phyloP scores from a whole-genome alignment of 164 flowering plant species.

The Nymphaea thermarum region DNA sequence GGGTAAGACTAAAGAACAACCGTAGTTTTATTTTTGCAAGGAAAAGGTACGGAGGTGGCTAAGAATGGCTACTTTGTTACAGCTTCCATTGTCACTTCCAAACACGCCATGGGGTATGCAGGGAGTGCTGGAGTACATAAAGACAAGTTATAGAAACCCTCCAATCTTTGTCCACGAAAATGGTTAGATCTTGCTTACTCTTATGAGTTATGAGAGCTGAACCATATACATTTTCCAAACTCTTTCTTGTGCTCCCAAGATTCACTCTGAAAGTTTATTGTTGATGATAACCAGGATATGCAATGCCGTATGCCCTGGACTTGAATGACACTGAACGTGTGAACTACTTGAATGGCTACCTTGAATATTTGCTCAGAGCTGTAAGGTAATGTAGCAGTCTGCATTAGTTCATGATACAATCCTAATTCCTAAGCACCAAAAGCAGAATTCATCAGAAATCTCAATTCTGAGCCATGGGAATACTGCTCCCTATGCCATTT shows the following conservation, averaged over 20 bases:
- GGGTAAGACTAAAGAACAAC: background rate
- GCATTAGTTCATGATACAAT: background rate
- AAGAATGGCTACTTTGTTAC: background rate
- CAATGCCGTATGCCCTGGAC: background rate
- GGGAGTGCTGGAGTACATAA: constrained; percentile 11
- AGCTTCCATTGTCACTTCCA: constrained; percentile 2
- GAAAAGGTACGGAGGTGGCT: background rate
- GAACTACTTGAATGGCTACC: background rate
- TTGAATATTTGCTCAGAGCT: background rate
- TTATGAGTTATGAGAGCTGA: too few species aligned
- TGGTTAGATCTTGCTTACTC: constrained; percentile 4
- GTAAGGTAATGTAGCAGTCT: background rate
- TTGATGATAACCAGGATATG: background rate
- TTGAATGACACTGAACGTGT: background rate
- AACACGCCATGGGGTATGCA: constrained; percentile 9
- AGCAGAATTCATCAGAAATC: background rate
- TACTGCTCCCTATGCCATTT: background rate
- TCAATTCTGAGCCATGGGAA: background rate
- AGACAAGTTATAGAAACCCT: constrained; percentile 17
- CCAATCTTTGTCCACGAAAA: constrained; percentile 19
- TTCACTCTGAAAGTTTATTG: background rate
- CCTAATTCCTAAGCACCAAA: background rate
- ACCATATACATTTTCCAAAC: background rate
- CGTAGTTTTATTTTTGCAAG: background rate
- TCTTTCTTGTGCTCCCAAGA: background rate